Evolutionary conservation across 192 early-diverging fungal genomes (phyloP).

Genomic region (Glomus cerebriforme): DNA sequence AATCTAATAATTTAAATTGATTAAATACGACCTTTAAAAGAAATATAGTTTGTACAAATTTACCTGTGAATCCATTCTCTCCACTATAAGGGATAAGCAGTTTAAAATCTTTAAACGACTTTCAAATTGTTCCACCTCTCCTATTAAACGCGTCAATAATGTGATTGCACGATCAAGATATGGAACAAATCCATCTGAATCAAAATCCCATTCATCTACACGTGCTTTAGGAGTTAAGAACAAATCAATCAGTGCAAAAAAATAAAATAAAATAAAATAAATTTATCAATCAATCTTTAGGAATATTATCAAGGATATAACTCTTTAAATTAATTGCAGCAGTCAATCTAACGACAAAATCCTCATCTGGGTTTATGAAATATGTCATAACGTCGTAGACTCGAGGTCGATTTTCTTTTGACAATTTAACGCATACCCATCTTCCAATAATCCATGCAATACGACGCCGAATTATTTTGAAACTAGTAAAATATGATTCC

Average conservation of each 20-base stretch:
- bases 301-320: constrained; percentile 48
- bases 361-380: constrained; percentile 67
- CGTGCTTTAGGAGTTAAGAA: constrained; percentile 1
- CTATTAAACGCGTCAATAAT: constrained; percentile 59
- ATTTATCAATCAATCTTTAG: too few relatives aligned
- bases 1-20: constrained; percentile 48
- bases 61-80: constrained; percentile 72
- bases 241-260: not conserved
- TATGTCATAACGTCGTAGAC: constrained; percentile 77
- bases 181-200: constrained; percentile 63
- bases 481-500: constrained; percentile 32
- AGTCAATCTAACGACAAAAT: constrained; percentile 79
- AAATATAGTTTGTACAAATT: constrained; percentile 4
- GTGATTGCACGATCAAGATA: constrained; percentile 65
- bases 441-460: constrained; percentile 83
- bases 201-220: constrained; percentile 88
- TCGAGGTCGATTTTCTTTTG: constrained; percentile 56
- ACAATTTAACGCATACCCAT: constrained; percentile 82
- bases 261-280: not conserved
- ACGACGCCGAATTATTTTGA: constrained; percentile 60
- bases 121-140: constrained; percentile 73
- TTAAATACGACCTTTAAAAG: not conserved
- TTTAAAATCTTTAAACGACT: constrained; percentile 74
- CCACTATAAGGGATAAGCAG: constrained; percentile 72
- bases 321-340: constrained; percentile 64